Percentiles rank a stretch among this genome's conserved stretches.
phyloP scores from a whole-genome alignment of 2,329 filamentous ascomycete species.

The Fusarium coffeatum region DNA sequence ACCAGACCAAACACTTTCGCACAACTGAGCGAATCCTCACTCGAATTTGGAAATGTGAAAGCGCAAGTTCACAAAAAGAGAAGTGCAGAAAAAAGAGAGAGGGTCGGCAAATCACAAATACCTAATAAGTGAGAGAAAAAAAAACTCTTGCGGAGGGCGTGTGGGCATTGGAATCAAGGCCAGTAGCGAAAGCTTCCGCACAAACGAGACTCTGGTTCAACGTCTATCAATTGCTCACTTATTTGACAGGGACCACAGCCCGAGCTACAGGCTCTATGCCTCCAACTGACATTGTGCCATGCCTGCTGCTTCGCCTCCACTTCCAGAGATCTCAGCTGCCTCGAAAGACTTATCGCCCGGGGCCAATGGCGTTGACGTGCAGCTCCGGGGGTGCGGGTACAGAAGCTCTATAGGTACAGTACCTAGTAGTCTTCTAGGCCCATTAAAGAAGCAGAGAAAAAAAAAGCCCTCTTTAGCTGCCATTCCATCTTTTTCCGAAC shows the following conservation, averaged over 20 bases:
- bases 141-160: slow-evolving; percentile 43
- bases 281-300: slow-evolving; percentile 29
- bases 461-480: slow-evolving; percentile 14
- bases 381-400: slow-evolving; percentile 44
- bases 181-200: slow-evolving; percentile 41
- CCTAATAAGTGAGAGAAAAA: neutral
- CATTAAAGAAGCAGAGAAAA: slow-evolving; percentile 38
- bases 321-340: slow-evolving; percentile 44
- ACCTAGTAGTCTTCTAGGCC: slow-evolving; percentile 41
- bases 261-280: slow-evolving; percentile 31
- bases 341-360: slow-evolving; percentile 45
- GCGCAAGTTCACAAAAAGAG: slow-evolving; percentile 14
- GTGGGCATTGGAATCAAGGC: slow-evolving; percentile 38
- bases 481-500: slow-evolving; percentile 33
- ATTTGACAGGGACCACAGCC: slow-evolving; percentile 37
- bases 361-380: slow-evolving; percentile 41
- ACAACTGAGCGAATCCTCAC: slow-evolving; percentile 1
- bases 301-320: slow-evolving; percentile 37
- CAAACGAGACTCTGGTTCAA: slow-evolving; percentile 36
- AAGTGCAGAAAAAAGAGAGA: slow-evolving; percentile 16
- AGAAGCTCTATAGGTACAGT: slow-evolving; percentile 34
- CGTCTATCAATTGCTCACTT: slow-evolving; percentile 23
- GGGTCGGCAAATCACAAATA: slow-evolving; percentile 11
- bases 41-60: neutral
- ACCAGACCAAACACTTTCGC: slow-evolving; percentile 17